Base-by-base conservation (phyloP, 768 basidiomycete species). In the Holtermanniella nyarrowii region DNA sequence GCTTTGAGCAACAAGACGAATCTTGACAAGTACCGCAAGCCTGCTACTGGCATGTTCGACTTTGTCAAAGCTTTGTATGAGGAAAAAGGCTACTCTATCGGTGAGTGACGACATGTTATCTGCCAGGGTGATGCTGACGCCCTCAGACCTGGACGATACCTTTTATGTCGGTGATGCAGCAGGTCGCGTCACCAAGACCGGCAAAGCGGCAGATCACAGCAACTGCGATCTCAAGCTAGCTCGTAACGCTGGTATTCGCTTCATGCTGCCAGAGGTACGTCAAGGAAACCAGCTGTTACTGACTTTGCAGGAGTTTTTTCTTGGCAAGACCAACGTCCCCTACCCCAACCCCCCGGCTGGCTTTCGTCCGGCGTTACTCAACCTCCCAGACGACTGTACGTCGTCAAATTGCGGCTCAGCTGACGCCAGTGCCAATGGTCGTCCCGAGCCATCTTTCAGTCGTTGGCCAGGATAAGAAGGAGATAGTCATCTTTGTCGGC, bases 121-220 rank as follows among this genome's bases (percentile, higher is more conserved):
- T 21, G 39, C 16, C 23, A 24, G 18, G 4, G 3, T 26, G 24
- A 2, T 21, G 10, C 16, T 37, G 31, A 37, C 7, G 31, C 10
- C 31, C 26, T 0, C 62, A 90, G 88, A 91, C 66, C 77, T 80
- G 57, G 52, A 63, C 0, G 41, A 74, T 0, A 83, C 86, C 0
- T 85, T 86, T 60, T 91, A 84, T 59, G 83, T 93, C 0, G 90
- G 90, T 2, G 90, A 95, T 60, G 88, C 88, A 1, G 90, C 88
- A 11, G 90, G 89, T 11, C 80, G 90, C 42, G 72, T 76, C 5
- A 55, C 53, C 1, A 44, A 42, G 1, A 52, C 44, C 1, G 47
- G 48, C 2, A 21, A 46, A 40, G 27, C 22, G 42, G 70, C 72
- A 23, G 90, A 95, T 72, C 86, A 85, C 65, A 78, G 84, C 5